Evolutionary conservation across 2,329 filamentous ascomycete species (phyloP), one percentile per base, ranked within the genome.

Genomic region (Botrytis galanthina): DNA sequence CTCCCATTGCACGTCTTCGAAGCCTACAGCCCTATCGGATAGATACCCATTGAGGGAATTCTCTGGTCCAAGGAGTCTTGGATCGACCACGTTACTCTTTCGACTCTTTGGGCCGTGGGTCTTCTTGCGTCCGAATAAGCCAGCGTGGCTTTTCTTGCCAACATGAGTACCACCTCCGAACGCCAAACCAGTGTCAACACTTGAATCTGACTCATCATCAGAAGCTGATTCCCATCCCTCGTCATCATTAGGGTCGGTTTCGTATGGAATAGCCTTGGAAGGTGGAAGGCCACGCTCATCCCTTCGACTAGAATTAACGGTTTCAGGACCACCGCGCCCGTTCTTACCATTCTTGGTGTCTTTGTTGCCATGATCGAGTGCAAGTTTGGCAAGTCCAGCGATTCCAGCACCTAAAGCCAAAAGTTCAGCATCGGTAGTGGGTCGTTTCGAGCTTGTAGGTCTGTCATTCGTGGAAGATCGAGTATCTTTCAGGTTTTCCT

Each of bases 221-320:
- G 86, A 86, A n/a, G 85, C 85, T 75, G 88, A 87, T 75, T 89
- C 86, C 88, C 88, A 90, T 32, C 83, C 87, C 44, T 88, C 87
- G 35, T 88, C 87, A 37, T 86, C 85, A 71, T 71, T 68, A 29
- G 73, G 74, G 61, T 80, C 76, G 46, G 76, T 76, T 51, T 75
- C 78, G 74, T 80, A 75, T 35, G 35, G 72, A 82, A 83, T 51
- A 22, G 74, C 70, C 73, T 73, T 80, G 37, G 79, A 80, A 42
- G 78, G 75, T 26, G 70, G 75, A 35, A 79, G 75, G 42, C 78
- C 80, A 26, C 78, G 78, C 75, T 73, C 77, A 26, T 35, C 54
- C 35, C 77, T 79, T 61, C 66, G 72, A 61, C 61, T 64, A 61
- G 71, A 67, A 44, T 72, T 73, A 63, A 72, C 60, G 57, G 68